Evolutionary conservation across 2,329 filamentous ascomycete genomes (phyloP).

Genomic region (Ilyonectria sp.): DNA sequence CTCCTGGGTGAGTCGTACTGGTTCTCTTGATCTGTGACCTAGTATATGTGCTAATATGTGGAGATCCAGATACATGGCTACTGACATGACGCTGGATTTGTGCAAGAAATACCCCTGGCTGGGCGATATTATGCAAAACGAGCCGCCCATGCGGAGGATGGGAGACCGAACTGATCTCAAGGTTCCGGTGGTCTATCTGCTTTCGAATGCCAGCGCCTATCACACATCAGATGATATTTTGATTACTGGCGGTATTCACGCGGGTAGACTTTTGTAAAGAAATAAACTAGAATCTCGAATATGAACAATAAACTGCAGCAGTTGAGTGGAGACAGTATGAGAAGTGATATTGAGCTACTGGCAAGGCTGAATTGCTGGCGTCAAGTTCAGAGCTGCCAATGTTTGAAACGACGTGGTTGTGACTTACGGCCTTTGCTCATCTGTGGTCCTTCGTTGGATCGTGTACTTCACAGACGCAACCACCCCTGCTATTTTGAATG

Average conservation of each 20-base stretch:
- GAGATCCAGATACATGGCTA: slow-evolving; percentile 49
- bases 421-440: not conserved
- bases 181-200: slow-evolving; percentile 57
- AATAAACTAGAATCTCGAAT: not conserved
- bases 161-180: slow-evolving; percentile 57
- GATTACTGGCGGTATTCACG: slow-evolving; percentile 56
- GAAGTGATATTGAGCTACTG: too few species aligned
- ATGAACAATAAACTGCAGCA: not conserved
- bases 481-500: not conserved
- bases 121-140: slow-evolving; percentile 54
- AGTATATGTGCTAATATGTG: not conserved
- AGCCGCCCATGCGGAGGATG: slow-evolving; percentile 57
- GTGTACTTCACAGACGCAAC: too few species aligned
- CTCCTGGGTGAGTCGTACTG: slow-evolving; percentile 49
- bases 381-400: not conserved
- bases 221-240: slow-evolving; percentile 57
- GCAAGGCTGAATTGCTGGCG: not conserved
- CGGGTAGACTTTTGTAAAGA: slow-evolving; percentile 35
- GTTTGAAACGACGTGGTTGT: not conserved
- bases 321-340: not conserved
- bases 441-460: too few species aligned
- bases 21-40: too few species aligned
- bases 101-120: slow-evolving; percentile 47
- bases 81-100: slow-evolving; percentile 53
- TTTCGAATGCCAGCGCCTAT: slow-evolving; percentile 58